Conservation (phyloP, 2,329 filamentous ascomycete genomes). For the Clarireedia monteithiana region DNA sequence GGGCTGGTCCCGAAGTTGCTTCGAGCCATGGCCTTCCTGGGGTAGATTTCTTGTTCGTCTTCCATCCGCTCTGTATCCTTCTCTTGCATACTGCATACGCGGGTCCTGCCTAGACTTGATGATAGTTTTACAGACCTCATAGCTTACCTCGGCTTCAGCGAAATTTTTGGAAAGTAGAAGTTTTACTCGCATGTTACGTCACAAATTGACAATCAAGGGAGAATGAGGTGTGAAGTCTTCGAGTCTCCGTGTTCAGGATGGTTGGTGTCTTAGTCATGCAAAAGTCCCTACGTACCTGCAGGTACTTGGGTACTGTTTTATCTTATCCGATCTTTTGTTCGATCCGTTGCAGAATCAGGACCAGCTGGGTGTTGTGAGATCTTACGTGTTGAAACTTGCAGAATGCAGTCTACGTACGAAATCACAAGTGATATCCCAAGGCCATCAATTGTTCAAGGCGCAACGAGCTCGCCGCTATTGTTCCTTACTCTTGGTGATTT, state of each 20-base stretch:
- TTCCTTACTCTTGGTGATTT: conserved; percentile 3
- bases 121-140: not conserved
- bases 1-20: too few species aligned
- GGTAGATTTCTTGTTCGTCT: too few species aligned
- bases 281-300: not conserved
- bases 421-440: not conserved
- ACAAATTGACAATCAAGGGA: not conserved
- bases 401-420: conserved; percentile 4
- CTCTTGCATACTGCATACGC: not conserved
- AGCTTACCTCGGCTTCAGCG: not conserved
- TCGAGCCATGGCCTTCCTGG: too few species aligned
- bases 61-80: not conserved
- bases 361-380: not conserved
- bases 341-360: not conserved
- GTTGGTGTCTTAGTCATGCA: not conserved
- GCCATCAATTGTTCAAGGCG: conserved; percentile 2
- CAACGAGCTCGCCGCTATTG: conserved; percentile 1
- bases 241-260: not conserved
- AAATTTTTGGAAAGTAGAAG: not conserved
- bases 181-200: not conserved
- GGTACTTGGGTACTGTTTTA: not conserved
- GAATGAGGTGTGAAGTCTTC: not conserved
- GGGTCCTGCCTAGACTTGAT: not conserved
- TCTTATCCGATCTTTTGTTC: conserved; percentile 9
- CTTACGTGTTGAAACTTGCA: not conserved